Evolutionary conservation across 352 stramenopile species (phyloP).

Genomic region (Globisporangium lucens): DNA sequence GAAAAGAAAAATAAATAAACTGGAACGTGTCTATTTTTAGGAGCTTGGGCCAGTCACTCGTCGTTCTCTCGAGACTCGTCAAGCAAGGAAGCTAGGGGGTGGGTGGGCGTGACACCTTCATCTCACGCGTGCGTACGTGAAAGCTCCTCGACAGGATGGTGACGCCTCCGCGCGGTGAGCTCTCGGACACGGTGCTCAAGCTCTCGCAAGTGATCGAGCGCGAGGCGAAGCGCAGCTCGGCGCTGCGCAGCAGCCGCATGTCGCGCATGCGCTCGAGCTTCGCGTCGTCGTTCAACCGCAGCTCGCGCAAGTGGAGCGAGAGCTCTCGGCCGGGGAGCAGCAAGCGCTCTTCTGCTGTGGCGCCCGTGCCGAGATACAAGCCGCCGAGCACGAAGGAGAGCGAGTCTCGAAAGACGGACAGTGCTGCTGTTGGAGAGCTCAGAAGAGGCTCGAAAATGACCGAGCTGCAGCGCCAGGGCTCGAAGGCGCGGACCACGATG

Average conservation of each 20-base stretch:
- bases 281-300: constrained; percentile 29
- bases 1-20: not conserved
- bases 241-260: constrained; percentile 19
- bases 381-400: not conserved
- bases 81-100: not conserved
- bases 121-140: not conserved
- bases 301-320: constrained; percentile 11
- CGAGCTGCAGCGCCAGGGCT: constrained; percentile 8
- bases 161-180: constrained; percentile 19
- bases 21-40: not conserved
- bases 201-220: constrained; percentile 68
- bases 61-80: not conserved
- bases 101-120: not conserved
- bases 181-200: constrained; percentile 58
- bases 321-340: not conserved
- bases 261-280: constrained; percentile 33
- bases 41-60: not conserved
- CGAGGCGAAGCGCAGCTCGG: constrained; percentile 45
- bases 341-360: constrained; percentile 5
- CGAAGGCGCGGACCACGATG: not conserved
- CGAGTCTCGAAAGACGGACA: not conserved
- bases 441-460: constrained; percentile 5
- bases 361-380: not conserved
- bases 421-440: not conserved
- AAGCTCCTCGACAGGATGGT: not conserved